These are phyloP conservation scores for Umbelopsis sp. DNA, from an alignment of 192 early-diverging fungal genomes.

Conservation along the genomic window DNA sequence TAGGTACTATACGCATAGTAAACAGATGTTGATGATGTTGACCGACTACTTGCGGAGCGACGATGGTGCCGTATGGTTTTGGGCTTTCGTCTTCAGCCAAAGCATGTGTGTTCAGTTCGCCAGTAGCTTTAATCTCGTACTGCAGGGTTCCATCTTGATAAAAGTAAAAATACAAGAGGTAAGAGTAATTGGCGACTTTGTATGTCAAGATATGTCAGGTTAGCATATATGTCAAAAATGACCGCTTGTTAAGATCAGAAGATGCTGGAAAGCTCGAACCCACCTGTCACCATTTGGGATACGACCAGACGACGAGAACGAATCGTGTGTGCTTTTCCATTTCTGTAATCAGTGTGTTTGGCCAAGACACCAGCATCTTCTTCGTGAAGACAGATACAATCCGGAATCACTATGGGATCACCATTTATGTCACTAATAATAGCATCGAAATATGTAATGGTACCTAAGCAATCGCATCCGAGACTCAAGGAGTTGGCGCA, in stretches of 20 bases:
- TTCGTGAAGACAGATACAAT: constrained; percentile 46
- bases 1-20: constrained; percentile 46
- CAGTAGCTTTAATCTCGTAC: constrained; percentile 48
- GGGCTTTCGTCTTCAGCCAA: constrained; percentile 43
- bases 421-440: constrained; percentile 40
- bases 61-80: constrained; percentile 35
- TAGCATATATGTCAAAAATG: background rate
- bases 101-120: constrained; percentile 44
- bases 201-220: background rate
- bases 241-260: background rate
- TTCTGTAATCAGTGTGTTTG: constrained; percentile 47
- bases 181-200: constrained; percentile 45
- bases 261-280: background rate
- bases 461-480: constrained; percentile 46
- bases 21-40: constrained; percentile 48
- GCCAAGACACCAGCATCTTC: constrained; percentile 42
- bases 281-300: constrained; percentile 46
- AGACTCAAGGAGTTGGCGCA: constrained; percentile 41
- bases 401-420: constrained; percentile 35
- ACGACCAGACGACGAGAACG: constrained; percentile 41
- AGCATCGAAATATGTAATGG: constrained; percentile 48
- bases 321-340: constrained; percentile 36
- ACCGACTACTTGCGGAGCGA: constrained; percentile 44
- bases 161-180: constrained; percentile 44
- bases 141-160: constrained; percentile 47